Percentiles rank a stretch among this genome's conserved stretches.
phyloP scores from a whole-genome alignment of 768 basidiomycete genomes.

The Suillus decipiens region DNA sequence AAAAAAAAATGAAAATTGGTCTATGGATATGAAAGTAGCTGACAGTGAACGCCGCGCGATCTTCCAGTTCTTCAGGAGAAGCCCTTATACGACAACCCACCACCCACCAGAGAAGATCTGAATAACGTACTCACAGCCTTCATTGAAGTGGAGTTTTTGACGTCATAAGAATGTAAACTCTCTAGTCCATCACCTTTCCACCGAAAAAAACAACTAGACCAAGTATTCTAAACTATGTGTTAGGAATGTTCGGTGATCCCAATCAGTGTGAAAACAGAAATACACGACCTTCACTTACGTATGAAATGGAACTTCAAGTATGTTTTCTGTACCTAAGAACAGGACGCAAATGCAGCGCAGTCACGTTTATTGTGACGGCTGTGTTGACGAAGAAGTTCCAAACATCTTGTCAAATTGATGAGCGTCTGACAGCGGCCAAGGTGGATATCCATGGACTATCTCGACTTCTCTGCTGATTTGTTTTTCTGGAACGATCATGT shows the following conservation, averaged over 20 bases:
- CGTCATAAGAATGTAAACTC: not conserved
- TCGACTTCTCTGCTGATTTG: not conserved
- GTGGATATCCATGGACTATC: conserved; percentile 1
- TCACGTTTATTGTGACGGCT: not conserved
- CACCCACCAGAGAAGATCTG: not conserved
- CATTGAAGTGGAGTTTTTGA: not conserved
- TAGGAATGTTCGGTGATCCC: not conserved
- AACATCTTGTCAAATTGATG: not conserved
- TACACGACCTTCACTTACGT: not conserved
- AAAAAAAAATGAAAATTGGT: too few species aligned
- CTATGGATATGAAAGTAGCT: too few species aligned
- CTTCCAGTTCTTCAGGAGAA: not conserved
- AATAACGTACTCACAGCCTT: conserved; percentile 1
- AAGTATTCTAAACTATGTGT: not conserved
- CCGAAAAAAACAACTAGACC: not conserved
- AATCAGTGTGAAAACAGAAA: not conserved
- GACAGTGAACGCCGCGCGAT: not conserved
- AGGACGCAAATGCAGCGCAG: not conserved
- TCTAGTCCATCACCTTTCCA: not conserved
- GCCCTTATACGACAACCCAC: not conserved
- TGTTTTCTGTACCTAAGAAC: conserved; percentile 2
- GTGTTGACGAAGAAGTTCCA: conserved; percentile 2
- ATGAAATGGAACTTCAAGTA: not conserved
- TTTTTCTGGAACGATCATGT: conserved; percentile 4
- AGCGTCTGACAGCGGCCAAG: not conserved